Base-by-base conservation (phyloP, 306 rosid species). In the Spatholobus suberectus region DNA sequence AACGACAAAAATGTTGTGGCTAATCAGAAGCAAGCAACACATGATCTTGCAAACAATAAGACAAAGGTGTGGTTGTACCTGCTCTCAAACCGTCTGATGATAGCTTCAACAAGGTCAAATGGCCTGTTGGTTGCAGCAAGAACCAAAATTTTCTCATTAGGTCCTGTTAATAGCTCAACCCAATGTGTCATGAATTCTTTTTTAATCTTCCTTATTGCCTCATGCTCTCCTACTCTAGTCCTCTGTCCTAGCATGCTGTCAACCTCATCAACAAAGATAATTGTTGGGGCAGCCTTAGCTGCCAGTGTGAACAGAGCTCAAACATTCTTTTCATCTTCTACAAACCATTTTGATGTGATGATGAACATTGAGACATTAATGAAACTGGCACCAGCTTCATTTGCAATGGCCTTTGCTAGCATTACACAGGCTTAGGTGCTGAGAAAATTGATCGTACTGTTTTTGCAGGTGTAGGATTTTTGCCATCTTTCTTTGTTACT, bases 91-190 rank as follows among this genome's bases (percentile, higher is more conserved):
- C 97, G 92, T 83, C 97, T 85, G 58, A 93, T 91, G 82, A 93
- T 88, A 49, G 97, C 97, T 84, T 93, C 97, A 88, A 91, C 97
- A 73, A 93, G 96, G 84, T 89, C 94, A 85, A 93, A 91, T 70
- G 97, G 97, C 83, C 96, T 89, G 83, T 93, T 93, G 77, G 97
- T 93, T 17, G 97, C 97, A 40, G 92, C 97, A 29, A 93, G 97
- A 82, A 91, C 97, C 73, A 89, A 89, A 83, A 91, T 85, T 9
- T 68, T 87, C 73, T 89, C 91, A 6, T 88, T 89, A 3, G 93
- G 58, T 77, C 86, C 83, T 12, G 97, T 83, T 84, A 93, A 85
- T 37, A 93, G 90, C 5, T 94, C 97, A 87, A 91, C 97, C 97
- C 96, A 91, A 43, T 91, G 96, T 29, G 89, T 69, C 97, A 91